Evolutionary conservation across 192 early-diverging fungal species (phyloP), one percentile per base, ranked within the genome.

Genomic region (Diversispora epigaea): DNA sequence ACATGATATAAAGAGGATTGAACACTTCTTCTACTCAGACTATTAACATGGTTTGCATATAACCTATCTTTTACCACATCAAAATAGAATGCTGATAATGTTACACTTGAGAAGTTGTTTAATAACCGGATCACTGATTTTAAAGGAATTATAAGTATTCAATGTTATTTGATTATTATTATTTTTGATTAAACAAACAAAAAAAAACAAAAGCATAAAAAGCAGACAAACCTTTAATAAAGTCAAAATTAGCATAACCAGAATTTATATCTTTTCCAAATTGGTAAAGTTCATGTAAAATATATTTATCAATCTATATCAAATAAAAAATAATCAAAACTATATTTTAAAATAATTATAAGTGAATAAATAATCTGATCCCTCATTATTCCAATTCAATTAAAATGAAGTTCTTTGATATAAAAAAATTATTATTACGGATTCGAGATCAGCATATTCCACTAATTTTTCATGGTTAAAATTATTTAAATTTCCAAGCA

Each of bases 41-140:
- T 79, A 21, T 76, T 57, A 19, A 71, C 41, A 21, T 77, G 57
- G 56, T 89, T 84, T 22, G 87, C 89, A 57, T 94, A 94, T 4
- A 94, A 82, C 43, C 89, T 82, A 74, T 94, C 93, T 79, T 94
- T 94, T 78, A 91, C 86, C 4, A 90, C 83, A 64, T 94, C 91
- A 85, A 93, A 89, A 80, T 94, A 94, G 69, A 92, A 90, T 4
- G 91, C 86, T 21, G 93, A 94, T 11, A 92, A 80, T 7, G 82
- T 78, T 7, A 81, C 81, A 68, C 85, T 90, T 68, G 88, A 89
- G 68, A 94, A 91, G 70, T 86, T 85, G 75, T 89, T 89, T 19
- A 92, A 78, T 25, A 83, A 73, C 67, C 89, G 89, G 43, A 88
- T 83, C 14, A 86, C 91, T 85, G 77, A 21, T 17, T 17, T 57